Percentiles rank a stretch among this genome's conserved stretches.
These are phyloP conservation scores for Dendrobium nobile DNA, from an alignment of 106 monocot species.

Conservation along the genomic window DNA sequence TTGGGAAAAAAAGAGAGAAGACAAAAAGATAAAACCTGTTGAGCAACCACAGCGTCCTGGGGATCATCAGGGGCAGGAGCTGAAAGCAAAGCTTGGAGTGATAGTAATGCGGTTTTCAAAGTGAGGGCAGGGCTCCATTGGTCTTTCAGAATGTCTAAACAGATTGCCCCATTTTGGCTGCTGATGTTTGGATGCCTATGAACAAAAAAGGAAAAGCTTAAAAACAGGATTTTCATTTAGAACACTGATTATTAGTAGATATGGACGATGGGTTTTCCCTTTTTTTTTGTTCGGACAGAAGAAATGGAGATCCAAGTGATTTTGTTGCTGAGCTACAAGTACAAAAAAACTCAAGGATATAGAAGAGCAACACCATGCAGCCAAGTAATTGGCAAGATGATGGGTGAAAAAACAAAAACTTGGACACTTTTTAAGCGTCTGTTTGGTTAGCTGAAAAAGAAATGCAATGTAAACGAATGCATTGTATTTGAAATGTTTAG, in stretches of 20 bases:
- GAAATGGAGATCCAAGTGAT: background rate
- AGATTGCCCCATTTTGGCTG: constrained; percentile 99
- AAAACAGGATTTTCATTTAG: background rate
- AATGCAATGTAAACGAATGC: too few species aligned
- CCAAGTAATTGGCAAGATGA: too few species aligned
- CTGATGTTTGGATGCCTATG: constrained; percentile 98
- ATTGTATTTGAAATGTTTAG: too few species aligned
- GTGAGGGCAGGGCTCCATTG: constrained; percentile 99
- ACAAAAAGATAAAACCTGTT: constrained; percentile 51
- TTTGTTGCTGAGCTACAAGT: background rate
- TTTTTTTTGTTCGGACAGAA: background rate
- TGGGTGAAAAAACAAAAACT: too few species aligned
- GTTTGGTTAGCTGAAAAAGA: too few species aligned
- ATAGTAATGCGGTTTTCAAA: constrained; percentile 86
- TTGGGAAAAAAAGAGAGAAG: background rate
- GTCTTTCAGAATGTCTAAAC: constrained; percentile 96
- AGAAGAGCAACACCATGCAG: background rate
- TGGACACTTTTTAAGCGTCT: too few species aligned
- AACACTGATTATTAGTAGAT: background rate
- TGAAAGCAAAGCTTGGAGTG: constrained; percentile 92
- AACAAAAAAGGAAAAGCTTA: background rate
- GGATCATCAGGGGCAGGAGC: constrained; percentile 94
- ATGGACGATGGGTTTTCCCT: background rate
- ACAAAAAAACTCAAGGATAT: background rate
- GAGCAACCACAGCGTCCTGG: constrained; percentile 98